phyloP scores from a whole-genome alignment of 1,139 yeast genomes.

The Yamadazyma songkhlaensis region DNA sequence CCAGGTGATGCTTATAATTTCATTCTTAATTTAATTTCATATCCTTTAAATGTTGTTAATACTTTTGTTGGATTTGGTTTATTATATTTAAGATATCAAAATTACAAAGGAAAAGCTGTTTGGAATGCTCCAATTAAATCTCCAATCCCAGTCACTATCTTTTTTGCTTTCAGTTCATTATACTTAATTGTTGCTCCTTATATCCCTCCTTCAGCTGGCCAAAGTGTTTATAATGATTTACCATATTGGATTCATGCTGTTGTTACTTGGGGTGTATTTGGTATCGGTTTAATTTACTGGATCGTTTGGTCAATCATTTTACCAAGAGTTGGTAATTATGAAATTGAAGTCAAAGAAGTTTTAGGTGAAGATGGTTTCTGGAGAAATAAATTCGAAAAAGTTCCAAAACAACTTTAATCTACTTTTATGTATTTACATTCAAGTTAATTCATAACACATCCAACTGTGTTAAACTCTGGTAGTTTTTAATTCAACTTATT shows the following conservation, averaged over 20 bases:
- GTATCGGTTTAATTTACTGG: constrained; percentile 71
- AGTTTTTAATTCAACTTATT: constrained; percentile 3
- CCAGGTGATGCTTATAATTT: constrained; percentile 52
- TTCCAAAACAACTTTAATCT: background rate
- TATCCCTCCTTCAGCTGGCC: constrained; percentile 68
- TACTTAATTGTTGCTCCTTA: constrained; percentile 80
- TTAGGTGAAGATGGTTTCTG: constrained; percentile 74
- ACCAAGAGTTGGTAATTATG: constrained; percentile 60
- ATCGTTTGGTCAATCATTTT: constrained; percentile 58
- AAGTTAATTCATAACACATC: constrained; percentile 1
- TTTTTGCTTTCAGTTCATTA: constrained; percentile 66
- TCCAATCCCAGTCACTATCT: constrained; percentile 56
- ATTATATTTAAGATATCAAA: constrained; percentile 43
- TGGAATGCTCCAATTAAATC: constrained; percentile 83
- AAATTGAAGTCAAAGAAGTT: constrained; percentile 54
- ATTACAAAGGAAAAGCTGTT: constrained; percentile 46
- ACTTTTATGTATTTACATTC: background rate
- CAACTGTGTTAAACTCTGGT: constrained; percentile 3
- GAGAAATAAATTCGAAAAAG: constrained; percentile 50
- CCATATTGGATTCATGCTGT: constrained; percentile 86
- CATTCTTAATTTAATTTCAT: constrained; percentile 46
- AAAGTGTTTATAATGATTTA: constrained; percentile 59
- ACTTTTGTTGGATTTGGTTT: constrained; percentile 43
- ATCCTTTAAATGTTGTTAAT: constrained; percentile 52
- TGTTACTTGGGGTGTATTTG: constrained; percentile 78